Percentiles rank a stretch among this genome's conserved stretches.
phyloP scores from a whole-genome alignment of 2,329 filamentous ascomycete genomes.

The Neofusicoccum sp. region DNA sequence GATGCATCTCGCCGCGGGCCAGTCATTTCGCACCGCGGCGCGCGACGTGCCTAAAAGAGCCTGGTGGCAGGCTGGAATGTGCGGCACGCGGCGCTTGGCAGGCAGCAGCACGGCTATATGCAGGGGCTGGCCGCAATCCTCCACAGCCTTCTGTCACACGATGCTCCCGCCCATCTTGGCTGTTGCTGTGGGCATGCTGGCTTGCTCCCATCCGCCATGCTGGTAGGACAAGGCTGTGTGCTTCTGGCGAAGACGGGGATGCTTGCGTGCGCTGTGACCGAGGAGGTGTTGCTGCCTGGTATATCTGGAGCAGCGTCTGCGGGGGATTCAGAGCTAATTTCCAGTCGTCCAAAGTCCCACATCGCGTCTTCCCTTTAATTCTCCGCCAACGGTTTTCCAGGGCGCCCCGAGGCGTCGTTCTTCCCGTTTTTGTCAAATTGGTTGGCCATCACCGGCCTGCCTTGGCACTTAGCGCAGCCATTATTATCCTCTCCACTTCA shows the following conservation, averaged over 20 bases:
- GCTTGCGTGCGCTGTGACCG: background rate
- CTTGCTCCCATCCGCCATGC: background rate
- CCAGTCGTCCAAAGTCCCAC: background rate
- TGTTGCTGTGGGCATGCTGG: background rate
- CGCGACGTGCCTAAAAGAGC: too few species aligned
- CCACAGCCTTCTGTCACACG: constrained; percentile 2
- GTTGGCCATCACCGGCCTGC: too few species aligned
- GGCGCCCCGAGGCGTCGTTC: background rate
- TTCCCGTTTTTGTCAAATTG: background rate
- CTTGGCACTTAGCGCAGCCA: too few species aligned
- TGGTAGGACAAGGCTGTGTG: too few species aligned
- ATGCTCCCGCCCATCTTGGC: background rate
- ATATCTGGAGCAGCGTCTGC: background rate
- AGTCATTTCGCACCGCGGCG: background rate
- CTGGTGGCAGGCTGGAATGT: background rate
- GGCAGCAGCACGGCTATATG: constrained; percentile 7
- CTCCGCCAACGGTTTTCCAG: background rate
- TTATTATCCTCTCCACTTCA: background rate
- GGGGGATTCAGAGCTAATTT: background rate
- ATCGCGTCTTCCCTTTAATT: background rate
- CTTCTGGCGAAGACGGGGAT: background rate
- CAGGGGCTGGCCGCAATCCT: background rate
- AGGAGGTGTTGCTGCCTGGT: background rate
- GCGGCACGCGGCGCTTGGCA: background rate
- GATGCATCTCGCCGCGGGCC: background rate